Conservation (phyloP, 108 stramenopile genomes). For the Stephanodiscus triporus region DNA sequence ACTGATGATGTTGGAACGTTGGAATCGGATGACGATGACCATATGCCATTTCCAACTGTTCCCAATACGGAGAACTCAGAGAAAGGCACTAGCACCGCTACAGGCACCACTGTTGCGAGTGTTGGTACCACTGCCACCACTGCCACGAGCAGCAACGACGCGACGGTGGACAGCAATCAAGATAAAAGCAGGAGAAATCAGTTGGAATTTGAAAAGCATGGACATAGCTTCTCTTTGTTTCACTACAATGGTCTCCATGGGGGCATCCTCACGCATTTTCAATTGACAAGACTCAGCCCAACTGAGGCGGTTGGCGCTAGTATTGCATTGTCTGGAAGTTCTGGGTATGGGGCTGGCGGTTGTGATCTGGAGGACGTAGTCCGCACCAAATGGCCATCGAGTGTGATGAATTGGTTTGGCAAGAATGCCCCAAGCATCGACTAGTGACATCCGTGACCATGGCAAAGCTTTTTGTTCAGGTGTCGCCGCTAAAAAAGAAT, state of each 20-base stretch:
- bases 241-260: slow-evolving; percentile 86
- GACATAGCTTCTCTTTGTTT: slow-evolving; percentile 54
- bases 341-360: slow-evolving; percentile 3
- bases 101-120: not conserved
- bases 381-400: slow-evolving; percentile 75
- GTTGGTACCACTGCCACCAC: not conserved
- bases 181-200: not conserved
- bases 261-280: slow-evolving; percentile 66
- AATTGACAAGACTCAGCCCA: slow-evolving; percentile 61
- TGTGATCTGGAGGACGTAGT: slow-evolving; percentile 68
- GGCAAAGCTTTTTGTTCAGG: not conserved
- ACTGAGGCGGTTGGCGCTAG: slow-evolving; percentile 83
- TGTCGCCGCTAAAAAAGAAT: not conserved
- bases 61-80: no score
- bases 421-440: slow-evolving; percentile 60
- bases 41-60: not conserved
- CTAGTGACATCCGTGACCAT: slow-evolving; percentile 26
- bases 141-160: slow-evolving; percentile 11
- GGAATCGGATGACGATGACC: slow-evolving; percentile 19
- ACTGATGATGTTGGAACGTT: slow-evolving; percentile 18
- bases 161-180: slow-evolving; percentile 2
- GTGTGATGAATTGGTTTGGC: slow-evolving; percentile 68
- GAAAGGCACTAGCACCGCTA: no score
- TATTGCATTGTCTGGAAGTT: slow-evolving; percentile 51
- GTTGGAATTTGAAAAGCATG: slow-evolving; percentile 48